Evolutionary conservation across 83 land plant genomes (phyloP).

Genomic region (Picea engelmannii): DNA sequence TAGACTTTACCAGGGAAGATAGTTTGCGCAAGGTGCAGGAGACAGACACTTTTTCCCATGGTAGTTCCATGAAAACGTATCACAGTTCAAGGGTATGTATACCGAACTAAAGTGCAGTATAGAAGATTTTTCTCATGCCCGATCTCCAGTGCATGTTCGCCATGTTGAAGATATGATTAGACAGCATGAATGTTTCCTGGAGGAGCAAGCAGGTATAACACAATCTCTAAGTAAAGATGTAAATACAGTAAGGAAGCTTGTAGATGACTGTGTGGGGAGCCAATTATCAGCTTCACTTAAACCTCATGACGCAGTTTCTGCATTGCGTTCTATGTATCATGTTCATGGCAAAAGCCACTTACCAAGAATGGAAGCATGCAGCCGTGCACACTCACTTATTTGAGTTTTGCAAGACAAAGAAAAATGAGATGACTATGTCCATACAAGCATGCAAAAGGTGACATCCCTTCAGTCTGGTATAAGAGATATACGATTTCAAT

Average conservation of each 20-base stretch:
- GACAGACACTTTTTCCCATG: constrained; percentile 63
- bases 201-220: constrained; percentile 87
- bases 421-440: constrained; percentile 80
- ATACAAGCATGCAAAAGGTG: constrained; percentile 78
- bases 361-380: constrained; percentile 73
- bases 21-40: constrained; percentile 58
- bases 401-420: constrained; percentile 57
- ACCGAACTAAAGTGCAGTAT: constrained; percentile 60
- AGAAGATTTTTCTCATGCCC: constrained; percentile 37
- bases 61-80: constrained; percentile 78
- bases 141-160: constrained; percentile 41
- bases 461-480: constrained; percentile 66
- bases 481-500: constrained; percentile 63
- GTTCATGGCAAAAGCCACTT: constrained; percentile 85
- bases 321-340: constrained; percentile 95
- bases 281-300: too few relatives aligned
- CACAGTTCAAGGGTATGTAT: constrained; percentile 62
- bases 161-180: constrained; percentile 57
- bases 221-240: constrained; percentile 88
- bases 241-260: too few relatives aligned
- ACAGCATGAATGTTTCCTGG: constrained; percentile 52
- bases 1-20: constrained; percentile 79
- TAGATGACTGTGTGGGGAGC: too few relatives aligned
- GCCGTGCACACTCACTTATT: constrained; percentile 54
- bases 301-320: constrained; percentile 13